Evolutionary conservation across 331 rosid species (phyloP).

Genomic region (Pyracantha coccinea): DNA sequence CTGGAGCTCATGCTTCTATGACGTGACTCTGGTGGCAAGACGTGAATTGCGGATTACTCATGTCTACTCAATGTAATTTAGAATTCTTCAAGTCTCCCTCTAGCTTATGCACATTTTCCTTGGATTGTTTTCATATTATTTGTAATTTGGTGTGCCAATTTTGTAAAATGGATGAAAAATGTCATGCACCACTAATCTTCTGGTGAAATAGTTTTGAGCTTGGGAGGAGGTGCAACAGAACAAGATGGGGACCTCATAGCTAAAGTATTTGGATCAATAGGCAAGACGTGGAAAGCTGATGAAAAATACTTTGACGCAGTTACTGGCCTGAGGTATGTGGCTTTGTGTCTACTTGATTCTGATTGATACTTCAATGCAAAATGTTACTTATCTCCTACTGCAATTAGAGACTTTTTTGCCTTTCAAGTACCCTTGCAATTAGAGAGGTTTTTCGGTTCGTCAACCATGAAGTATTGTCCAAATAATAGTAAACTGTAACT

Average conservation of each 20-base stretch:
- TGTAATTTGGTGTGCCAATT: background rate
- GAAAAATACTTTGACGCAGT: slow-evolving; percentile 83
- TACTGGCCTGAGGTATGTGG: slow-evolving; percentile 82
- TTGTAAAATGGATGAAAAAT: background rate
- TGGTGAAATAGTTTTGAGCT: slow-evolving; percentile 56
- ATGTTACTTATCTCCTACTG: background rate
- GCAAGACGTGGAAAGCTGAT: slow-evolving; percentile 80
- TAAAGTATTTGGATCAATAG: slow-evolving; percentile 78
- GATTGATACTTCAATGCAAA: background rate
- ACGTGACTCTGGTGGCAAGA: background rate
- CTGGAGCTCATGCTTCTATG: background rate
- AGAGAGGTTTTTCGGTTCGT: background rate
- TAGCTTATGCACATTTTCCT: background rate
- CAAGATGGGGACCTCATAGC: slow-evolving; percentile 63
- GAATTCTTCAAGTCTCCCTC: background rate
- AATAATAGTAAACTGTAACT: background rate
- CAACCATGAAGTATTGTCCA: background rate
- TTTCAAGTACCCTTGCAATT: background rate
- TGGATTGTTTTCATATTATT: background rate
- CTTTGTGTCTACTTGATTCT: background rate
- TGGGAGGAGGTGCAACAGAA: slow-evolving; percentile 79
- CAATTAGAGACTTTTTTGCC: background rate
- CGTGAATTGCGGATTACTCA: background rate
- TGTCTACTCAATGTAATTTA: no score
- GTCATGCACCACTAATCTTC: background rate